Conservation (phyloP, 148 eudicot genomes). For the Cornus florida region DNA sequence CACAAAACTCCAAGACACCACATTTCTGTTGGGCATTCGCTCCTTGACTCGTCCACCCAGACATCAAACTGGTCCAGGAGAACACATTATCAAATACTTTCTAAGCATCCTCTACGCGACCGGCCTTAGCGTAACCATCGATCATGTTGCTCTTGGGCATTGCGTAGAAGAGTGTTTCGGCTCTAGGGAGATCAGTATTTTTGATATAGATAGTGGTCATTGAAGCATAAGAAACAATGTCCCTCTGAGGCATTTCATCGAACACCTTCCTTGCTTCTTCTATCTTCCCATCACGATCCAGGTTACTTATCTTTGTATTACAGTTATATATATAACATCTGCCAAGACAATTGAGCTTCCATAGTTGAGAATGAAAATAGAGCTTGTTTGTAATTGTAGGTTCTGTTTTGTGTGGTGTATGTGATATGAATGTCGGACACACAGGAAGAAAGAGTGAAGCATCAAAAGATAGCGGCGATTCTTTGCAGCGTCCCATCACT, state of each 20-base stretch:
- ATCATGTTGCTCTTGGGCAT: conserved; percentile 43
- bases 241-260: conserved; percentile 32
- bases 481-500: too few relatives aligned
- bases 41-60: conserved; percentile 43
- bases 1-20: conserved; percentile 40
- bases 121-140: conserved; percentile 48
- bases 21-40: conserved; percentile 21
- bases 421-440: neutral
- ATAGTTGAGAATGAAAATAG: too few relatives aligned
- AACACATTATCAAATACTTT: conserved; percentile 38
- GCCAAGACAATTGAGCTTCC: neutral
- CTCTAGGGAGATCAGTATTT: conserved; percentile 29
- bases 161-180: conserved; percentile 18
- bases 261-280: conserved; percentile 27
- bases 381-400: neutral
- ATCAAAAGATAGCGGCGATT: neutral
- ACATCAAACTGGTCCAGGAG: conserved; percentile 53
- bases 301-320: conserved; percentile 14
- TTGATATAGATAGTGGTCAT: conserved; percentile 43
- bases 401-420: neutral
- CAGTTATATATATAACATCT: neutral
- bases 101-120: conserved; percentile 38
- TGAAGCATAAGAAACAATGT: conserved; percentile 39
- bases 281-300: conserved; percentile 25
- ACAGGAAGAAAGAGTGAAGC: neutral